Evolutionary conservation across 2,329 filamentous ascomycete species (phyloP).

Genomic region (Nectriaceae sp.): DNA sequence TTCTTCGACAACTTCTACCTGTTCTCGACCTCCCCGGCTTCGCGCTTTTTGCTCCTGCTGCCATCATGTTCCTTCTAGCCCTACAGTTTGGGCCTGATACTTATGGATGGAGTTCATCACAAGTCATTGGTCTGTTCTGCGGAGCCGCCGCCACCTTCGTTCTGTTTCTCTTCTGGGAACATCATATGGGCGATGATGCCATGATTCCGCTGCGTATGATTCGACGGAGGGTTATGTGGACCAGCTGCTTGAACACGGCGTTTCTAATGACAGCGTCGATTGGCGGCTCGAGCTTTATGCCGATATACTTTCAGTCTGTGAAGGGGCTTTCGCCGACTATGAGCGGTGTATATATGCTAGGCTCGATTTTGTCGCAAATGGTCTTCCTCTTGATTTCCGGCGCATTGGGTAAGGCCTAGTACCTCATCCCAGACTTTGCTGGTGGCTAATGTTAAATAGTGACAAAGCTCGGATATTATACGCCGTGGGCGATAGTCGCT

Average conservation of each 20-base stretch:
- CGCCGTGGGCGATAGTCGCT: constrained; percentile 4
- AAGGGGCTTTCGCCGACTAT: constrained; percentile 31
- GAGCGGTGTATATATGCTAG: constrained; percentile 32
- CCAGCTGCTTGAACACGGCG: constrained; percentile 39
- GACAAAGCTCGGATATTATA: constrained; percentile 6
- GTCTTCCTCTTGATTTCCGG: constrained; percentile 27
- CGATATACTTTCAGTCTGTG: constrained; percentile 51
- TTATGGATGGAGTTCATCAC: constrained; percentile 34
- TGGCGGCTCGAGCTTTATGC: constrained; percentile 44
- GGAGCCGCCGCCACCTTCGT: constrained; percentile 35
- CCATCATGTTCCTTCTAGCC: constrained; percentile 46
- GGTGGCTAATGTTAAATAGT: constrained; percentile 1
- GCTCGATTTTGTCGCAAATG: constrained; percentile 21
- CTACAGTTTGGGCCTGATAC: constrained; percentile 44
- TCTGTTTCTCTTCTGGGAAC: constrained; percentile 43
- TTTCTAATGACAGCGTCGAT: constrained; percentile 44
- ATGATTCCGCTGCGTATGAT: constrained; percentile 49
- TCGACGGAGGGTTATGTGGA: constrained; percentile 39
- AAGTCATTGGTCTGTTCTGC: constrained; percentile 43
- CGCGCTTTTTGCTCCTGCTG: constrained; percentile 42
- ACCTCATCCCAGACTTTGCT: neutral
- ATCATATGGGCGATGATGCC: constrained; percentile 43
- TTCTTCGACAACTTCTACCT: constrained; percentile 24
- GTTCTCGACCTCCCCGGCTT: constrained; percentile 46
- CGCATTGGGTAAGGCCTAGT: constrained; percentile 20